Evolutionary conservation across 768 basidiomycete genomes (phyloP).

Genomic region (Podaxis sp.): DNA sequence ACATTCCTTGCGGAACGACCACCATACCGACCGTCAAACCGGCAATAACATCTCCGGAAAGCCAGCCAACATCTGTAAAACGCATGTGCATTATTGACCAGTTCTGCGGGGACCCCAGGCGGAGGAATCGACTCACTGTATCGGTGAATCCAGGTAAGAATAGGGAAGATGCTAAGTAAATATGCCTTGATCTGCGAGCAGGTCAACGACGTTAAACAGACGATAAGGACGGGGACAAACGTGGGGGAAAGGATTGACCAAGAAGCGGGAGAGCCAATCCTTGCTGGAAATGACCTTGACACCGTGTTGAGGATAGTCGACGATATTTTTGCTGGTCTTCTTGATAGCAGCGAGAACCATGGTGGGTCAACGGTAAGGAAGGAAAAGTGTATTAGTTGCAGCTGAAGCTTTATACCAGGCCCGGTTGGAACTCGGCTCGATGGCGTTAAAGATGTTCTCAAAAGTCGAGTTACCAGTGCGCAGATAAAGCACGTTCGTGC

Average conservation of each 20-base stretch:
- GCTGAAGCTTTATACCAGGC: background rate
- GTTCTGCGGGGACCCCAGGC: background rate
- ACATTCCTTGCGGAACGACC: conserved; percentile 91
- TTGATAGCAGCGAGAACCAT: conserved; percentile 30
- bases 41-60: conserved; percentile 83
- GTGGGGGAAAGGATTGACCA: conserved; percentile 40
- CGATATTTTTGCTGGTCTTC: conserved; percentile 48
- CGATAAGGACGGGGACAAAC: conserved; percentile 32
- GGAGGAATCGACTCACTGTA: conserved; percentile 58
- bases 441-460: background rate
- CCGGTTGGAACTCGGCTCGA: background rate
- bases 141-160: conserved; percentile 77
- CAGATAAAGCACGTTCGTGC: background rate
- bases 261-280: conserved; percentile 44
- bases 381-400: background rate
- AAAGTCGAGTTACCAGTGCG: background rate
- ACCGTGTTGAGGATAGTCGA: conserved; percentile 55
- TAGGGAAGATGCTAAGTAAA: conserved; percentile 74
- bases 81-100: conserved; percentile 2
- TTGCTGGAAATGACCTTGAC: conserved; percentile 56
- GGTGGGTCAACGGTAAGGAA: background rate
- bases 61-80: conserved; percentile 65
- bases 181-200: conserved; percentile 53
- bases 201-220: conserved; percentile 1
- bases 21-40: conserved; percentile 95